Conservation (phyloP, 805 yeast species). For the Metschnikowia proteae region DNA sequence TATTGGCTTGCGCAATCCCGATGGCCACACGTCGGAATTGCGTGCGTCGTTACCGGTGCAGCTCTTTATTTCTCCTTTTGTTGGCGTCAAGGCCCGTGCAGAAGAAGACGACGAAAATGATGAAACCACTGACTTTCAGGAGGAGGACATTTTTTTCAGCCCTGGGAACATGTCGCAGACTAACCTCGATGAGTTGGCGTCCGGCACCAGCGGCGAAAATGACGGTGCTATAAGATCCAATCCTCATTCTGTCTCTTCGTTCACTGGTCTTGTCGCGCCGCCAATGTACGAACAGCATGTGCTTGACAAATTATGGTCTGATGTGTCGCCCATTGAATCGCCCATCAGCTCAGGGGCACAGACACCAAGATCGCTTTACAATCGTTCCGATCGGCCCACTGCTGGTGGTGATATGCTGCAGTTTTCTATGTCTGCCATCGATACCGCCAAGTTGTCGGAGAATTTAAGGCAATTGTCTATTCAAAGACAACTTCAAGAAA, state of each 20-base stretch:
- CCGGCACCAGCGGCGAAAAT: slow-evolving; percentile 7
- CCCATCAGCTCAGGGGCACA: slow-evolving; percentile 42
- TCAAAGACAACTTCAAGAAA: slow-evolving; percentile 44
- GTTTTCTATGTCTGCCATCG: slow-evolving; percentile 37
- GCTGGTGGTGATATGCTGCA: slow-evolving; percentile 16
- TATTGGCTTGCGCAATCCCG: slow-evolving; percentile 76
- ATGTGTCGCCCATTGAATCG: slow-evolving; percentile 49
- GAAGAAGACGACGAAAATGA: slow-evolving; percentile 22
- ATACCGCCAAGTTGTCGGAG: slow-evolving; percentile 43
- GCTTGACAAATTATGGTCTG: slow-evolving; percentile 76
- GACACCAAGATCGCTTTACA: slow-evolving; percentile 30
- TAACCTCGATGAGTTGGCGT: slow-evolving; percentile 12
- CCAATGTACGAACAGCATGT: slow-evolving; percentile 81
- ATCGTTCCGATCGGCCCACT: slow-evolving; percentile 6
- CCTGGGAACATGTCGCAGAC: slow-evolving; percentile 7
- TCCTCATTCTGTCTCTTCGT: slow-evolving; percentile 28
- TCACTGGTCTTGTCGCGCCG: slow-evolving; percentile 63
- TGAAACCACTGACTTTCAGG: slow-evolving; percentile 11
- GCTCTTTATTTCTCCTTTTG: slow-evolving; percentile 75
- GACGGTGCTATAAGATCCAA: slow-evolving; percentile 19
- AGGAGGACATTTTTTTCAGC: slow-evolving; percentile 31
- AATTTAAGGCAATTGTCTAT: slow-evolving; percentile 49
- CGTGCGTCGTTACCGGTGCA: slow-evolving; percentile 85
- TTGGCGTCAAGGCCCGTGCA: slow-evolving; percentile 56
- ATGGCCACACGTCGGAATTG: slow-evolving; percentile 88